Base-by-base conservation (phyloP, 805 yeast species). In the Candida dajiaensis region DNA sequence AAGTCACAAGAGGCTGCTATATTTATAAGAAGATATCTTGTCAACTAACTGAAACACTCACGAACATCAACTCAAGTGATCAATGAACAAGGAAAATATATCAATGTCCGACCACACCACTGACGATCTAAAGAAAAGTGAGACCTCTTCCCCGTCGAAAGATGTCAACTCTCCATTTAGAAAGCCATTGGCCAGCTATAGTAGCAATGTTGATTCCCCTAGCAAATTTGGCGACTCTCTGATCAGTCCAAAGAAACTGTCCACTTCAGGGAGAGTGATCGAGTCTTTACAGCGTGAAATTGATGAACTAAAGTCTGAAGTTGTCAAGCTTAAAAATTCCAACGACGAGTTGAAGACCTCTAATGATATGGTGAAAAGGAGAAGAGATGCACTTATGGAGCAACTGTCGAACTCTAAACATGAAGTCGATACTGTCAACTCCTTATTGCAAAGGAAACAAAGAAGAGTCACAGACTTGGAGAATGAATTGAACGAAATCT, bases 391-490 rank as follows among this genome's bases (percentile, higher is more conserved):
- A 46, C 67, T 76, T 44, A 72, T 79, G 31, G 88, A 82, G 55
- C 85, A 81, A 62, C 64, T 82, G 50, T 79, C 88, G 26, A 81
- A 81, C 51, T 70, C 85, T 35, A 83, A 83, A 62, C 90, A 85
- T 61, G 92, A 88, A 57, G 83, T 83, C 55, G 89, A 85, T 52
- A 83, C 83, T 69, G 71, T 84, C 38, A 82, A 77, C 56, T 80
- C 89, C 1, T 66, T 85, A 51, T 65, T 87, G 48, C 78, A 76
- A 50, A 69, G 95, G 44, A 85, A 85, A 56, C 89, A 85, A 55
- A 71, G 90, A 43, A 70, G 87, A 44, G 75, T 85, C 22, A 57
- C 68, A 26, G 92, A 84, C 53, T 65, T 86, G 55, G 95, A 88
- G 61, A 68, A 65, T 37, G 80, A 78, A 52, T 63, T 75, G 47